A percentile compares a stretch with the other conserved stretches of the same genome.
Conservation (phyloP, 352 stramenopile species). For the Thraustochytrium sp. region DNA sequence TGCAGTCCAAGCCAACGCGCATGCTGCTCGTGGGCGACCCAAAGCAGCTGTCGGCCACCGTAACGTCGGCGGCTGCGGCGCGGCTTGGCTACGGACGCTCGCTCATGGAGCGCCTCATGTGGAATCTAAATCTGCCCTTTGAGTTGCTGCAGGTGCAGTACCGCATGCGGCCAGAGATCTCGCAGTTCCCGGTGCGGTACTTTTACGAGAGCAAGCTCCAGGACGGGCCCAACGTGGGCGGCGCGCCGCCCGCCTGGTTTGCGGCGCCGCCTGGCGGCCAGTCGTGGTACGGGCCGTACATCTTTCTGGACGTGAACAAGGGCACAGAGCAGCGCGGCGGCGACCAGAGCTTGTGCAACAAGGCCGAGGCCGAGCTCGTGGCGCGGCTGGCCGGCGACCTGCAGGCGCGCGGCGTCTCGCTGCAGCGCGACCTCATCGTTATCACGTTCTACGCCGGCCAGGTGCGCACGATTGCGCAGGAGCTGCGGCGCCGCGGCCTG, state of each 20-base stretch:
- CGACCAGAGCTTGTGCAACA: background rate
- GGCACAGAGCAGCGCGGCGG: background rate
- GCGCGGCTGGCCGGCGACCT: background rate
- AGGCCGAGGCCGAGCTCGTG: background rate
- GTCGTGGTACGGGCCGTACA: slow-evolving; percentile 46
- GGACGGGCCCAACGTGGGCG: slow-evolving; percentile 73
- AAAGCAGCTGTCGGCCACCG: slow-evolving; percentile 83
- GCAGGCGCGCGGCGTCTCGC: background rate
- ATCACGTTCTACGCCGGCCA: slow-evolving; percentile 28
- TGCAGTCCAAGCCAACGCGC: background rate
- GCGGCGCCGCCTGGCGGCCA: background rate
- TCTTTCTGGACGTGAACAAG: background rate
- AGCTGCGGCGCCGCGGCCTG: background rate
- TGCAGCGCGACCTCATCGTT: background rate
- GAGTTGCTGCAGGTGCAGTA: slow-evolving; percentile 57
- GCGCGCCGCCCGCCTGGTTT: slow-evolving; percentile 62
- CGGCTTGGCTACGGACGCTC: slow-evolving; percentile 77
- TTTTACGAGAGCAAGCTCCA: slow-evolving; percentile 91
- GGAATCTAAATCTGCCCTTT: slow-evolving; percentile 67
- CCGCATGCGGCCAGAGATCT: slow-evolving; percentile 56
- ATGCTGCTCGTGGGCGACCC: slow-evolving; percentile 81
- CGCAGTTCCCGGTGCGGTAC: slow-evolving; percentile 86
- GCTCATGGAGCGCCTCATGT: slow-evolving; percentile 83
- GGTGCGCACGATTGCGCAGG: background rate
- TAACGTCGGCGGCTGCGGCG: slow-evolving; percentile 65